Evolutionary conservation across 805 yeast genomes (phyloP).

Genomic region (Spathaspora girioi): DNA sequence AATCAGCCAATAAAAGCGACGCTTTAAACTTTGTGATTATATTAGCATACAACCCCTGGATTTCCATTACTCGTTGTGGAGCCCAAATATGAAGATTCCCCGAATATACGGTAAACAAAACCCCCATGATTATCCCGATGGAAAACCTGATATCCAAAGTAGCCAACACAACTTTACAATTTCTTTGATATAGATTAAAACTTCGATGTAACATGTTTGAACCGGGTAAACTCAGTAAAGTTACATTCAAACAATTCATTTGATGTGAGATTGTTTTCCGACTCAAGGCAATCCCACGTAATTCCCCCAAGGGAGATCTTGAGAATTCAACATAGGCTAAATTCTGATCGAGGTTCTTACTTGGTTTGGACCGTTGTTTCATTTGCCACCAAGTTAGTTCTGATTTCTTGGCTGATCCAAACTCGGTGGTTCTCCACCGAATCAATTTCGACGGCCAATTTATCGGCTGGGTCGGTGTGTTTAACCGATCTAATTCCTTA

Average conservation of each 20-base stretch:
- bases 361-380: conserved; percentile 1
- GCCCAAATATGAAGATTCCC: conserved; percentile 84
- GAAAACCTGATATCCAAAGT: conserved; percentile 49
- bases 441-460: conserved; percentile 72
- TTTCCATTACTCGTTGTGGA: conserved; percentile 67
- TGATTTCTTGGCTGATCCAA: conserved; percentile 56
- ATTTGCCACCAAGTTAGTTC: conserved; percentile 27
- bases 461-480: conserved; percentile 37
- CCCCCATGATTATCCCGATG: conserved; percentile 81
- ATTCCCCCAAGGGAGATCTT: conserved; percentile 84
- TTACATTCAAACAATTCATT: conserved; percentile 69
- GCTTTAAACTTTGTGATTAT: conserved; percentile 68
- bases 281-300: conserved; percentile 89
- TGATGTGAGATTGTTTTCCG: conserved; percentile 88
- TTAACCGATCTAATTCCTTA: conserved; percentile 67
- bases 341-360: conserved; percentile 34
- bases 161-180: conserved; percentile 51
- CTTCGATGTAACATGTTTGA: conserved; percentile 50
- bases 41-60: conserved; percentile 85
- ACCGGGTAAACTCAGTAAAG: conserved; percentile 63
- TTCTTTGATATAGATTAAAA: conserved; percentile 26
- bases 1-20: conserved; percentile 77
- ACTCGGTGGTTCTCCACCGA: conserved; percentile 81
- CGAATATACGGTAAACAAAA: conserved; percentile 74
- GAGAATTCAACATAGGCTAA: conserved; percentile 92